Evolutionary conservation across 306 rosid genomes (phyloP), one percentile per base, ranked within the genome.

Genomic region (Geum urbanum): DNA sequence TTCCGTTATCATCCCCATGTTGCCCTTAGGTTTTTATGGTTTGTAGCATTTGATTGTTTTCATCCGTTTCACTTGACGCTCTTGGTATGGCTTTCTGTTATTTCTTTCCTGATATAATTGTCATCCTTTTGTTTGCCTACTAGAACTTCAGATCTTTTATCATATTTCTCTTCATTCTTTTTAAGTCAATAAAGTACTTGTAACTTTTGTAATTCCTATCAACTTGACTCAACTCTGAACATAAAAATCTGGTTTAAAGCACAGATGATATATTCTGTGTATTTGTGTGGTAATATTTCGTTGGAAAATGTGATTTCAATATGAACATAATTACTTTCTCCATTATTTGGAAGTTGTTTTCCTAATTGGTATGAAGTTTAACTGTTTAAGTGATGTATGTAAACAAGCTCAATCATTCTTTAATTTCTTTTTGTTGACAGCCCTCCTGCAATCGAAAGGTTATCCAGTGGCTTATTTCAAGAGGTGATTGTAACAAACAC

Each of bases 401-500:
- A 7, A 13, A 40, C 48, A 24, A 50, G 59, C 20, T 60, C 20
- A 39, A 27, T 35, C 43, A 15, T 16, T 37, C 14, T 12, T 55
- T 76, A 57, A 54, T 48, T 75, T 15, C 15, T 63, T 66, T 49
- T 55, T 53, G 45, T 41, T 73, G 62, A 52, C 87, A 92, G 98
- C 55, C 98, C 98, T 66, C 96, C 98, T 14, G 98, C 98, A 27
- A 84, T 92, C 0, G 98, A 92, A 82, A 87, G 95, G 88, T 67
- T 92, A 75, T 92, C 98, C 41, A 55, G 88, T 60, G 98, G 98
- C 66, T 51, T 92, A 60, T 92, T 92, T 79, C 96, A 92, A 71
- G 98, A 92, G 82, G 98, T 92, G 84, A 92, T 92, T 71, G 79
- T 85, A 13, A 92, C 98, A 9, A 92, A 92, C 84, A 89, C 98